Percentiles rank a stretch among this genome's conserved stretches.
Conservation (phyloP, 306 rosid genomes). For the Pterocarpus macrocarpus region DNA sequence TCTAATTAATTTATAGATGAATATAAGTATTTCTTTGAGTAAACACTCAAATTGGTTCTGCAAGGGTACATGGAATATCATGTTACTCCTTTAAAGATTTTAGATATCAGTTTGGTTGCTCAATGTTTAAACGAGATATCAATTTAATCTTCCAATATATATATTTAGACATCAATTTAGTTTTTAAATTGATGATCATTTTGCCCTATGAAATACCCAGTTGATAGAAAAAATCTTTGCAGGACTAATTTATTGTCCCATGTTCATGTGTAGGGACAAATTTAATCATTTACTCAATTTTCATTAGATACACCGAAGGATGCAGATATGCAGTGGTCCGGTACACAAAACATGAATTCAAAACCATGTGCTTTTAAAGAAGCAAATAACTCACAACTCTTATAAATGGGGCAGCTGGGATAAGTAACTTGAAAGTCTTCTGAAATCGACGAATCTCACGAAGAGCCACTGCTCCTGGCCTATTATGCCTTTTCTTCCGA, state of each 20-base stretch:
- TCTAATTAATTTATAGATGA: background rate
- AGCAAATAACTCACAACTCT: slow-evolving; percentile 66
- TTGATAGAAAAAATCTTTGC: background rate
- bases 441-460: slow-evolving; percentile 79
- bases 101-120: background rate
- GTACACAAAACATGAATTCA: background rate
- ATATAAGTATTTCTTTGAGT: background rate
- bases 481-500: slow-evolving; percentile 54
- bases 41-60: background rate
- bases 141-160: background rate
- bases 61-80: background rate
- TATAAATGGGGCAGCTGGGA: slow-evolving; percentile 78
- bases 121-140: background rate
- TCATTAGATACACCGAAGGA: slow-evolving; percentile 5
- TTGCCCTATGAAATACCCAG: background rate
- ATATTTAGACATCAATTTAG: background rate
- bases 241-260: background rate
- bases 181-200: background rate
- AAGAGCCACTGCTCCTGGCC: slow-evolving; percentile 74
- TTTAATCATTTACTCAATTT: background rate
- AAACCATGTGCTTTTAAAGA: background rate
- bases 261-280: background rate
- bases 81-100: too few species aligned
- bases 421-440: slow-evolving; percentile 55
- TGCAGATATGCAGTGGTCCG: background rate